A percentile compares a stretch with the other conserved stretches of the same genome.
Conservation (phyloP, 257 asterid species). For the Gardenia jasminoides region DNA sequence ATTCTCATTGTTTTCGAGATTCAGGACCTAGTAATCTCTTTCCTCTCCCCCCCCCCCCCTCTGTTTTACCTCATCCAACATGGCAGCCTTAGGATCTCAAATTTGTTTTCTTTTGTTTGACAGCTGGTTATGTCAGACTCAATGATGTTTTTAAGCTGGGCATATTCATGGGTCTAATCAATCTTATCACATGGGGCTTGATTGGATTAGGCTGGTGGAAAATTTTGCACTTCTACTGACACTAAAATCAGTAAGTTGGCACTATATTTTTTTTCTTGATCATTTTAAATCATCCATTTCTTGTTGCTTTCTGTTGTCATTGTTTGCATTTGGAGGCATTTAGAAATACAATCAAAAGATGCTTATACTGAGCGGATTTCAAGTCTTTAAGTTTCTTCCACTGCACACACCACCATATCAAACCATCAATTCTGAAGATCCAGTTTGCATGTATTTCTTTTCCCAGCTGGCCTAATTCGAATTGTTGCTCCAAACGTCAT, state of each 20-base stretch:
- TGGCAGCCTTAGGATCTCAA: constrained; percentile 2
- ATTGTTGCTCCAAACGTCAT: no score
- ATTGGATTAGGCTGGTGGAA: constrained; percentile 90
- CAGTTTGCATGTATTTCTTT: background rate
- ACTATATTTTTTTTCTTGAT: background rate
- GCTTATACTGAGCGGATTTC: background rate
- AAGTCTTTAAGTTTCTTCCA: background rate
- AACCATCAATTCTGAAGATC: background rate
- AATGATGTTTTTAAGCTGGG: constrained; percentile 61
- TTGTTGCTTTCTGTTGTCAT: background rate
- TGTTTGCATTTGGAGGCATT: background rate
- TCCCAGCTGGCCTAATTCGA: background rate
- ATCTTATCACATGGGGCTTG: constrained; percentile 56
- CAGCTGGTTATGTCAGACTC: constrained; percentile 84
- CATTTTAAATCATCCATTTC: background rate
- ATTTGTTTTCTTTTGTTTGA: constrained; percentile 10
- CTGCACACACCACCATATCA: background rate
- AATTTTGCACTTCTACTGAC: constrained; percentile 72
- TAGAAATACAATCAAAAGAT: background rate
- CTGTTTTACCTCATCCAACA: background rate
- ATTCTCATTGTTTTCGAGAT: background rate
- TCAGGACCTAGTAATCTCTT: background rate
- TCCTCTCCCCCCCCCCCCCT: background rate
- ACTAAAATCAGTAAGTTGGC: constrained; percentile 19
- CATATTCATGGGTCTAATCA: constrained; percentile 53